A percentile compares a stretch with the other conserved stretches of the same genome.
Evolutionary conservation across 139 green algal genomes (phyloP).

Genomic region (Chlamydomonas sphaeroides): DNA sequence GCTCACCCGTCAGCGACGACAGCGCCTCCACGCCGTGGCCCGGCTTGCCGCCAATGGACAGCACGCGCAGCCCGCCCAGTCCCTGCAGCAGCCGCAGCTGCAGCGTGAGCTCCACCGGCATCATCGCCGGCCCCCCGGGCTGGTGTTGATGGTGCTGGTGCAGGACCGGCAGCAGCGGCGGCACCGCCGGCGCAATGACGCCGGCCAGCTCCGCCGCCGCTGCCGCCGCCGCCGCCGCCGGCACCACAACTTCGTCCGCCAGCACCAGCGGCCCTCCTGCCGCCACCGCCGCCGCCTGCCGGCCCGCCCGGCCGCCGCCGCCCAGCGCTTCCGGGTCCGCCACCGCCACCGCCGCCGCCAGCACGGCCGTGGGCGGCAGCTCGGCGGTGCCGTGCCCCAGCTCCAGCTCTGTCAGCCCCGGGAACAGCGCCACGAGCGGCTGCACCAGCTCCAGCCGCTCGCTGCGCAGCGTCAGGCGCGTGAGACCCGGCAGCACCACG

Average conservation of each 20-base stretch:
- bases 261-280: background rate
- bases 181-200: too few species aligned
- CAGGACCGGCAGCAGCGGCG: too few species aligned
- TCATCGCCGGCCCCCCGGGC: too few species aligned
- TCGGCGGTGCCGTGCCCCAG: background rate
- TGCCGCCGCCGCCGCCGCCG: background rate
- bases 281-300: background rate
- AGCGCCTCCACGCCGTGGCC: slow-evolving; percentile 39
- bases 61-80: slow-evolving; percentile 3
- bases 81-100: slow-evolving; percentile 40
- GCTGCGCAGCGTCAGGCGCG: slow-evolving; percentile 26
- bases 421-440: slow-evolving; percentile 24
- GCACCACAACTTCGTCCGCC: background rate
- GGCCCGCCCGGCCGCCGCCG: too few species aligned
- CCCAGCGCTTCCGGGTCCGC: background rate
- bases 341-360: slow-evolving; percentile 13
- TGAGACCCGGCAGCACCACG: background rate
- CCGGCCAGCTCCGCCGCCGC: background rate
- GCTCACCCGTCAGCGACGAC: slow-evolving; percentile 19
- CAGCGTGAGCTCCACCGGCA: slow-evolving; percentile 23
- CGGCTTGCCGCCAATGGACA: slow-evolving; percentile 30
- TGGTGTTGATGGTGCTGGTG: too few species aligned
- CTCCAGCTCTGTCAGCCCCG: slow-evolving; percentile 13
- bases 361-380: background rate
- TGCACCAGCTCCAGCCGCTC: slow-evolving; percentile 35